phyloP scores from a whole-genome alignment of 148 eudicot species.

The Silene latifolia region DNA sequence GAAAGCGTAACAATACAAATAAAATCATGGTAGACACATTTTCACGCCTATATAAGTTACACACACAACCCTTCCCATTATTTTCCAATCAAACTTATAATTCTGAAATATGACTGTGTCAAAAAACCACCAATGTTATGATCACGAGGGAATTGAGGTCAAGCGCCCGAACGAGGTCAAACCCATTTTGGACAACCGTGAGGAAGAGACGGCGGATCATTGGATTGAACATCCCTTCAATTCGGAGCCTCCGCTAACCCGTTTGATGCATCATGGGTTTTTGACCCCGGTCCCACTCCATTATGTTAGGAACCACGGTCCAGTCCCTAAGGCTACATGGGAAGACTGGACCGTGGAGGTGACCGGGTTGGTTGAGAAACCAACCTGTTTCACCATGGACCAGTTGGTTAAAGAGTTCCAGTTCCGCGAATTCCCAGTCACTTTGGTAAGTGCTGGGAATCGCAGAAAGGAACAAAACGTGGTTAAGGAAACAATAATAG shows the following conservation, averaged over 20 bases:
- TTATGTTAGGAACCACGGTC: conserved; percentile 92
- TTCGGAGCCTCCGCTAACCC: conserved; percentile 75
- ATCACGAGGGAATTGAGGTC: conserved; percentile 18
- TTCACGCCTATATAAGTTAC: too few species aligned
- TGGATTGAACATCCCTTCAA: conserved; percentile 96
- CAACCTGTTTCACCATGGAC: conserved; percentile 60
- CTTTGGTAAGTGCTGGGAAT: conserved; percentile 87
- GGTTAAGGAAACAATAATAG: conserved; percentile 68
- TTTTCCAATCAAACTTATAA: neutral
- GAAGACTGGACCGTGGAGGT: conserved; percentile 79
- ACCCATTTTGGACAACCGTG: conserved; percentile 51
- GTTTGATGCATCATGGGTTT: conserved; percentile 92
- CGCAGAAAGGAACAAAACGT: conserved; percentile 89
- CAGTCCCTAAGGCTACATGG: conserved; percentile 66
- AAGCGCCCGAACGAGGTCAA: conserved; percentile 39
- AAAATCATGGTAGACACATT: neutral
- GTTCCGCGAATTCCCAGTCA: conserved; percentile 59
- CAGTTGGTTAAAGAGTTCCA: conserved; percentile 57
- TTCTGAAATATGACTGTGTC: too few species aligned
- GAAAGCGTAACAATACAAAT: neutral
- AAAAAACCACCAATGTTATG: conserved; percentile 25
- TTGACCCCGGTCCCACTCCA: conserved; percentile 90
- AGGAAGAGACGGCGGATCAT: conserved; percentile 70
- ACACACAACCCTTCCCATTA: neutral
- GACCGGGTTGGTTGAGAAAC: conserved; percentile 59